Base-by-base conservation (phyloP, 306 rosid genomes). In the Pterocarpus macrocarpus region DNA sequence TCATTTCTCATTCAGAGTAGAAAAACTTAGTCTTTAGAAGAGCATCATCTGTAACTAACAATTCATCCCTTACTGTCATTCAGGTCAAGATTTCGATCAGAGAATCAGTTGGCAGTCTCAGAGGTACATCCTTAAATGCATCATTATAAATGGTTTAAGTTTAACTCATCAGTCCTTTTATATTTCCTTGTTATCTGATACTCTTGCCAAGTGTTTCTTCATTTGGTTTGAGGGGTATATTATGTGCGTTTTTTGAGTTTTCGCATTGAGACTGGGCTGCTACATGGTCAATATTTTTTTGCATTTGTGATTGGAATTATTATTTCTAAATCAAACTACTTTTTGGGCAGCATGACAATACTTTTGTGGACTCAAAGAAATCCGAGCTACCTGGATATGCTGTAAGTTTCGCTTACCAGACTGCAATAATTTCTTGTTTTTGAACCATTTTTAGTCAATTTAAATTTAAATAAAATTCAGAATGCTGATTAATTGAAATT, bases 311-410 rank as follows among this genome's bases (percentile, higher is more conserved):
- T 33, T 45, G 38, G 16, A 64, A 79, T 69, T 55, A 39, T 55
- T 39, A 8, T 67, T 50, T 64, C 80, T 64, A 74, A 62, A 22
- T 61, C 55, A 83, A 56, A 66, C 55, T 80, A 14, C 59, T 49
- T 52, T 45, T 82, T 70, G 71, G 53, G 55, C 69, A 91, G 94
- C 84, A 80, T 62, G 94, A 87, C 39, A 80, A 67, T 71, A 41
- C 80, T 50, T 81, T 71, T 35, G 47, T 1, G 71, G 91, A 91
- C 81, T 22, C 90, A 4, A 91, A 77, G 89, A 91, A 89, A 86
- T 68, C 90, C 17, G 95, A 91, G 3, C 81, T 91, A 76, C 95
- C 95, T 80, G 91, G 89, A 84, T 91, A 80, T 82, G 92, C 91
- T 74, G 95, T 91, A 84, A 76, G 95, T 84, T 78, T 79, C 49